Conservation (phyloP, 306 rosid species). For the Gleditsia sinensis region DNA sequence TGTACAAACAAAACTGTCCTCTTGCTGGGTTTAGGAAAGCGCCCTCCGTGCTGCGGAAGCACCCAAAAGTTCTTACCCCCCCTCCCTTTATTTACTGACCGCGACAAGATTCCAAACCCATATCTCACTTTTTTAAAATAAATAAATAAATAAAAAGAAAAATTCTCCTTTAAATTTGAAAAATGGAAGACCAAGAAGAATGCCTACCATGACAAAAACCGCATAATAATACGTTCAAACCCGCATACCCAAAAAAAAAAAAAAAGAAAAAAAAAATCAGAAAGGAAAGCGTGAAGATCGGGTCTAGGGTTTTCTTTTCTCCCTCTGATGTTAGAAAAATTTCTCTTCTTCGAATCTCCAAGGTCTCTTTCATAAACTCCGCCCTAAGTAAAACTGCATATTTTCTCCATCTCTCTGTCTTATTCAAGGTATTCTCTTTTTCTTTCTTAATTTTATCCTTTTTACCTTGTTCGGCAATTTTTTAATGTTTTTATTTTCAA, state of each 20-base stretch:
- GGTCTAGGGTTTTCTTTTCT: slow-evolving; percentile 38
- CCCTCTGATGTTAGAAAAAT: slow-evolving; percentile 1
- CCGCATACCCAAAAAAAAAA: not conserved
- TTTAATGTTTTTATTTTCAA: not conserved
- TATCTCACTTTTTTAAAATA: not conserved
- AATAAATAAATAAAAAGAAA: too few relatives aligned
- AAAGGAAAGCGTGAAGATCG: slow-evolving; percentile 13
- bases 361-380: slow-evolving; percentile 20
- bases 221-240: not conserved
- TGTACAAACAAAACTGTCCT: not conserved
- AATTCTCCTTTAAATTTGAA: not conserved
- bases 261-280: too few relatives aligned
- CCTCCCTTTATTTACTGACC: not conserved
- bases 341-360: slow-evolving; percentile 21
- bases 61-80: not conserved
- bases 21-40: not conserved
- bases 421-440: not conserved
- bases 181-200: not conserved
- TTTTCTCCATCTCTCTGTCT: not conserved
- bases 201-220: not conserved
- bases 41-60: not conserved
- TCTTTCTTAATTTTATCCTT: not conserved
- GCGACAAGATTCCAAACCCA: not conserved
- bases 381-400: not conserved
- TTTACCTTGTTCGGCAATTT: not conserved